Evolutionary conservation across 768 basidiomycete genomes (phyloP), one percentile per base, ranked within the genome.

Genomic region (Agaricus sinodeliciosus): DNA sequence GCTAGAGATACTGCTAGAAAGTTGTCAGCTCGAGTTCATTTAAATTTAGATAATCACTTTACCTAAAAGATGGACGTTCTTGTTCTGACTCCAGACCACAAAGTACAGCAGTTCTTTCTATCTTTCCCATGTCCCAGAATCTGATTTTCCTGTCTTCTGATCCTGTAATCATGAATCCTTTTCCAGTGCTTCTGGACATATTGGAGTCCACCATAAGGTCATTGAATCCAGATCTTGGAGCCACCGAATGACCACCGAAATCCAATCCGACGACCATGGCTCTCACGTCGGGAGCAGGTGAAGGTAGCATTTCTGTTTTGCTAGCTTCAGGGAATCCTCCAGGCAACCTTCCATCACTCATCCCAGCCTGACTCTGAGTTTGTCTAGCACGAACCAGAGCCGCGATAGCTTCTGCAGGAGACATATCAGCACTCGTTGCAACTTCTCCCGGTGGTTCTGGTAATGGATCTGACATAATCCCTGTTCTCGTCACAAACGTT

Each of bases 91-190:
- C 90, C 1, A 80, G 69, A 1, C 91, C 90, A 63, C 87, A 92
- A 50, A 98, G 69, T 16, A 97, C 77, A 0, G 79, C 74, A 9
- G 93, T 91, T 27, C 84, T 78, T 53, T 89, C 84, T 25, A 84
- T 65, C 59, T 77, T 80, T 7, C 73, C 80, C 54, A 96, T 64
- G 66, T 98, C 94, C 94, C 93, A 97, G 57, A 91, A 74, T 22
- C 92, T 77, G 37, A 99, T 75, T 59, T 84, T 85, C 45, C 86
- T 78, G 67, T 99, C 96, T 60, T 94, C 90, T 0, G 94, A 95
- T 1, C 91, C 95, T 19, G 81, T 92, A 26, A 97, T 69, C 66
- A 95, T 75, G 65, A 84, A 97, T 0, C 89, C 91, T 31, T 79
- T 72, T 19, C 69, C 69, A 22, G 62, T 57, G 28, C 72, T 69